These are phyloP conservation scores for Papilionanthe hybrid DNA, from an alignment of 116 monocot species.

Conservation along the genomic window DNA sequence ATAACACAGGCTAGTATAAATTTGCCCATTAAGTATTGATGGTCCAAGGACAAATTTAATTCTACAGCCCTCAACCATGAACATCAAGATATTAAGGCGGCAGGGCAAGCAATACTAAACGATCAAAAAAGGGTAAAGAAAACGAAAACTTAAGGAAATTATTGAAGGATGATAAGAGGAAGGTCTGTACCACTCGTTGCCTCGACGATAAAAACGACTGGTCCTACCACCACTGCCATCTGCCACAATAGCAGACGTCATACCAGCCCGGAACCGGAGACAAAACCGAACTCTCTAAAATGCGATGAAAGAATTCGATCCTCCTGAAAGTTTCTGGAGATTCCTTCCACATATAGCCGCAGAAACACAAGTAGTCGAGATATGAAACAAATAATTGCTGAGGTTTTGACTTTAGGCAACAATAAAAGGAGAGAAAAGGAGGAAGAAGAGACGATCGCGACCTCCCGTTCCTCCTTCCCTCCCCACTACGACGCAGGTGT, in stretches of 20 bases:
- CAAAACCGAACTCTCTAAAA: not conserved
- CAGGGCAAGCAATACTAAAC: not conserved
- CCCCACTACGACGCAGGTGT: not conserved
- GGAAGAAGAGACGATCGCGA: not conserved
- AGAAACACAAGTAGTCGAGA: not conserved
- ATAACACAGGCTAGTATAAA: not conserved
- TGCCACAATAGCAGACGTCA: not conserved
- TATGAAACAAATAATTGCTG: not conserved
- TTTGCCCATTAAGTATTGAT: not conserved
- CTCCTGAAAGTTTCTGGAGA: not conserved
- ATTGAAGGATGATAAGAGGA: not conserved
- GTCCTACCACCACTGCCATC: not conserved
- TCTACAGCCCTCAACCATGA: not conserved
- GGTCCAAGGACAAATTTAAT: not conserved
- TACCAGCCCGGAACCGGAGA: not conserved
- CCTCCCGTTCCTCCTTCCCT: not conserved
- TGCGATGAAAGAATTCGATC: not conserved
- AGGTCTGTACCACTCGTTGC: not conserved
- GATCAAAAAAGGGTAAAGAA: not conserved
- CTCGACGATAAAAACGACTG: not conserved
- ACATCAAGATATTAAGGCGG: not conserved
- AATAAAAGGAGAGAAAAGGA: not conserved
- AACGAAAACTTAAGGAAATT: not conserved
- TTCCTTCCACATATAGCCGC: conserved; percentile 4
- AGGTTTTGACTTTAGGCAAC: not conserved